Base-by-base conservation (phyloP, 441 rosid species). In the Adansonia madagascariensis region DNA sequence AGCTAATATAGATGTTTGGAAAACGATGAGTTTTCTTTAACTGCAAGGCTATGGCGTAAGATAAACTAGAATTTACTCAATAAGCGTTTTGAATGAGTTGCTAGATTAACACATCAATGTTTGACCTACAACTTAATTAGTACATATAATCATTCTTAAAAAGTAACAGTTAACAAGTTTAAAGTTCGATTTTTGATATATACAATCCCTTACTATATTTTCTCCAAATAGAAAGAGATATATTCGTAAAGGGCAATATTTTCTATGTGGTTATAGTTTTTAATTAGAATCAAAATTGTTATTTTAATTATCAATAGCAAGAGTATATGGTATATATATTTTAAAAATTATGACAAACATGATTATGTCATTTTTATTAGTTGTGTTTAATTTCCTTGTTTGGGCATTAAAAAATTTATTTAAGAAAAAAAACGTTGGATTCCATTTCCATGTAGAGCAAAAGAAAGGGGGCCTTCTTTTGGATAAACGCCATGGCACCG, bases 401-500 rank as follows among this genome's bases (percentile, higher is more conserved):
- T 0, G 46, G 18, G 18, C 14, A 24, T 31, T 12, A 35, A 31
- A 62, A 4, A 4, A 7, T 20, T 11, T 9, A 60, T 27, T 4
- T 56, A 60, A 15, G 5, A 46, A 10, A 27, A 53, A n/a, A 43
- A 74, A 12, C 12, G 14, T 49, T 47, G 62, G 62, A 8, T 57
- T 61, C 27, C 43, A 20, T 59, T 59, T 67, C 50, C 50, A 18
- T 64, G 75, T 78, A 89, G 93, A 84, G 90, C 85, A 89, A 89
- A 77, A 89, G 83, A 82, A 88, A 78, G 80, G 66, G 80, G 75
- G 71, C 79, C 41, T 83, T 89, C 65, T 89, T 89, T 31, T 89
- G 93, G 93, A 70, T 88, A 78, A 86, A 82, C 56, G 90, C 91
- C 44, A 77, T 89, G 89, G 86, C 93, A 44, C 93, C 93, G 71